Conservation (phyloP, 139 green algal genomes). For the Chlamydomonas sp. region DNA sequence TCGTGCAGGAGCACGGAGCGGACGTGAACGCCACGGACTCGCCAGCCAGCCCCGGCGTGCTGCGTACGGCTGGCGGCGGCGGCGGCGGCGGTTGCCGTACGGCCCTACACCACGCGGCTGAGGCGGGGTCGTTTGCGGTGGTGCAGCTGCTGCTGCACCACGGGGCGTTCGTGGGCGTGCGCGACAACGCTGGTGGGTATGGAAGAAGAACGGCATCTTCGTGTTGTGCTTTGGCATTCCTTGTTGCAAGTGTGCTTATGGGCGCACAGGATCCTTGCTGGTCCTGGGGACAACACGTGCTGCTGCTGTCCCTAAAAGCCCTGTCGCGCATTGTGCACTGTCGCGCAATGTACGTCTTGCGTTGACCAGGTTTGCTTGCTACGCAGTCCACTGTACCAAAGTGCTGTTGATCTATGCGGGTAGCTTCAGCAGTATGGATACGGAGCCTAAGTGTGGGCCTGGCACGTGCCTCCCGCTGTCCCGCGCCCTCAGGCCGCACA, state of each 20-base stretch:
- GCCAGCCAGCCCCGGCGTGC: background rate
- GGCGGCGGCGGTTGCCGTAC: background rate
- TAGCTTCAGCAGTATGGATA: no score
- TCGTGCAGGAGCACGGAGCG: conserved; percentile 1
- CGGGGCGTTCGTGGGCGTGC: conserved; percentile 26
- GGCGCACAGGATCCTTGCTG: no score
- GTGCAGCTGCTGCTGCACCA: conserved; percentile 17
- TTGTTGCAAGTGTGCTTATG: no score
- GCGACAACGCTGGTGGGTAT: conserved; percentile 12
- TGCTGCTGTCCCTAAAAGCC: no score
- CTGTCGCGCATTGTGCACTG: no score
- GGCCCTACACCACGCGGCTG: conserved; percentile 14
- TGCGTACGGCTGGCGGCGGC: background rate
- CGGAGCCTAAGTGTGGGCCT: background rate
- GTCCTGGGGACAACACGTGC: no score
- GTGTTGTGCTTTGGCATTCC: no score
- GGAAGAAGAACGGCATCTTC: no score
- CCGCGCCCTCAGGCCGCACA: background rate
- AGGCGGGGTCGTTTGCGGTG: conserved; percentile 21
- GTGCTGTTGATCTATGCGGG: no score
- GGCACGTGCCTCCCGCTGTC: background rate
- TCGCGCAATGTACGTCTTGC: no score
- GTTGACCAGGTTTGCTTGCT: no score
- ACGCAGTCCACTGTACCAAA: no score
- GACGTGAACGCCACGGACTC: conserved; percentile 25